phyloP scores from a whole-genome alignment of 768 basidiomycete genomes.

The Lentinula detonsa region DNA sequence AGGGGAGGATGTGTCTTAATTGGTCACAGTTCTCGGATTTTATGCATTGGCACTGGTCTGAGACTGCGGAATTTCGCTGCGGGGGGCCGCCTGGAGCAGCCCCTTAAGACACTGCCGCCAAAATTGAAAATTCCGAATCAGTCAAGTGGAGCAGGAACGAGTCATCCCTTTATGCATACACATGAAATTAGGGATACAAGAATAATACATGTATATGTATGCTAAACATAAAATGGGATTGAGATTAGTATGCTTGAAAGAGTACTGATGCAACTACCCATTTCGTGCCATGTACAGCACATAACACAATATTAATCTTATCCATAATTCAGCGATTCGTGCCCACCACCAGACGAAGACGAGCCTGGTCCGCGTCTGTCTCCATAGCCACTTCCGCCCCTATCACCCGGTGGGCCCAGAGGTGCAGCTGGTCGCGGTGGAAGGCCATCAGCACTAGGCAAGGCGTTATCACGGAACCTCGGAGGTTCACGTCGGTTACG shows the following conservation, averaged over 20 bases:
- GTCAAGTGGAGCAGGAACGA: too few species aligned
- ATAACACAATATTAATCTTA: not conserved
- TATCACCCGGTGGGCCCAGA: not conserved
- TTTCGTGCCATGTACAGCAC: too few species aligned
- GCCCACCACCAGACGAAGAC: not conserved
- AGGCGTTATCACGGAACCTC: not conserved
- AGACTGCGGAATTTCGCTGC: not conserved
- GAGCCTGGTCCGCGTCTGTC: not conserved
- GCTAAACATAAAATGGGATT: too few species aligned
- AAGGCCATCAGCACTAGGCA: not conserved
- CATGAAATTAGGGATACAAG: too few species aligned
- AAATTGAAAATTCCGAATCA: too few species aligned
- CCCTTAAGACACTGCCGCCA: not conserved
- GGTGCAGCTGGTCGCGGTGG: not conserved
- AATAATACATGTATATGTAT: too few species aligned
- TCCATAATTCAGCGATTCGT: not conserved
- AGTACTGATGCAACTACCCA: too few species aligned
- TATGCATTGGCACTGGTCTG: not conserved
- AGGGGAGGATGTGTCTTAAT: not conserved
- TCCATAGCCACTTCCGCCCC: not conserved
- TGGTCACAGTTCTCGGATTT: not conserved
- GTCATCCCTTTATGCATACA: too few species aligned
- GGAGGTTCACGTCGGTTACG: not conserved
- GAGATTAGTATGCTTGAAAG: too few species aligned
- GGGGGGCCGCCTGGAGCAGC: not conserved